Evolutionary conservation across 2,329 filamentous ascomycete species (phyloP), one percentile per base, ranked within the genome.

Genomic region (Stagonosporopsis chrysanthemi): DNA sequence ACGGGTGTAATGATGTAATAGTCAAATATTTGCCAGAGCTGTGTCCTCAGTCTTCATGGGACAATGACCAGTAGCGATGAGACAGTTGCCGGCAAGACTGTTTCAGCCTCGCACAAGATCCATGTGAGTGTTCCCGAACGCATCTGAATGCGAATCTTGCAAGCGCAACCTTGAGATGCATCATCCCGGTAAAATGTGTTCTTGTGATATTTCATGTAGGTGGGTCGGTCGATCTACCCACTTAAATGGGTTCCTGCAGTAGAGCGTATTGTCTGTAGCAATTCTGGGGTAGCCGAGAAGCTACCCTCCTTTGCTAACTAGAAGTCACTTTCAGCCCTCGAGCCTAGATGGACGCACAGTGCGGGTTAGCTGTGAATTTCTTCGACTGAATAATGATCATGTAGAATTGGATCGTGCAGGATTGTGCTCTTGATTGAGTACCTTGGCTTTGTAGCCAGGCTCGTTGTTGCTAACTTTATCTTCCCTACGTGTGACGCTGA

Each of bases 221-320:
- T 29, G 45, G 24, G 9, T 35, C 19, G 7, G 29, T 41, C 22
- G 50, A 42, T 31, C 45, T 42, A 33, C 31, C 14, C 35, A 23
- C 15, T 38, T 33, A n/a, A 11, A 36, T 6, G 31, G 17, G 52
- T 52, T 48, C 52, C 52, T 59, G 56, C 46, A 52, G 31, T 48
- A 55, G 47, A 46, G 11, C n/a, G 42, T 22, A 15, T 26, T 6
- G 23, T 9, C n/a, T 22, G 24, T 35, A 38, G 23, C 14, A 15
- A 15, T 15, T 14, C 31, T 15, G 14, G 31, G 14, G 31, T 15
- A 33, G 31, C 31, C 31, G 31, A 33, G 31, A 33, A 15, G 31
- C 14, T 11, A 31, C 15, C 14, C 14, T n/a, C 14, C 14, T 15
- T 29, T 29, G 11, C 28, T 29, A 7, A 29, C 11, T 3, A 15